Conservation (phyloP, 2,329 filamentous ascomycete species). For the Paracorniculantispora psalliotae region DNA sequence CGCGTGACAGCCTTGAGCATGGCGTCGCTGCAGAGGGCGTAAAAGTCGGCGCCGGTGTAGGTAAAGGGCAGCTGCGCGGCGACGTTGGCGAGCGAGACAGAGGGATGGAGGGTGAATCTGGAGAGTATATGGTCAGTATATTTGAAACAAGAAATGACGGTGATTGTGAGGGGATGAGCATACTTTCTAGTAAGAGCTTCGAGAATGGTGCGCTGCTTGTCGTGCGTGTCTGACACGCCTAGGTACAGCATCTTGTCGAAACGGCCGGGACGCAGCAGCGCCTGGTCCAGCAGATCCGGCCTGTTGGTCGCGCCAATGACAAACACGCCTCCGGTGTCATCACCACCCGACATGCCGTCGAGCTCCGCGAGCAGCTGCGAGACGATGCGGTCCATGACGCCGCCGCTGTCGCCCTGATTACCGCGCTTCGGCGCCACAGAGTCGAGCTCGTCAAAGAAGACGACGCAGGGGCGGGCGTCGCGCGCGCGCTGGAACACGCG, state of each 20-base stretch:
- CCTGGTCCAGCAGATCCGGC: slow-evolving; percentile 87
- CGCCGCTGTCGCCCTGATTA: slow-evolving; percentile 94
- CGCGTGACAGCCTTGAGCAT: slow-evolving; percentile 98
- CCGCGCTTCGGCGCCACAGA: slow-evolving; percentile 93
- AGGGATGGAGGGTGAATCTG: slow-evolving; percentile 79
- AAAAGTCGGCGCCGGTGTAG: slow-evolving; percentile 95
- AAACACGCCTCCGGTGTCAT: slow-evolving; percentile 82
- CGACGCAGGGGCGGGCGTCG: slow-evolving; percentile 80
- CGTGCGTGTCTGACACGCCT: slow-evolving; percentile 91
- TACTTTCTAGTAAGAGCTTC: slow-evolving; percentile 93
- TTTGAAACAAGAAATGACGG: background rate
- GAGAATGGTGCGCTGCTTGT: slow-evolving; percentile 91
- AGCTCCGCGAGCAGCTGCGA: slow-evolving; percentile 91
- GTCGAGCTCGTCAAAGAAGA: slow-evolving; percentile 92
- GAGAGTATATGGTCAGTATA: slow-evolving; percentile 12
- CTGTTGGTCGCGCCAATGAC: slow-evolving; percentile 96
- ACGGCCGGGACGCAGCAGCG: slow-evolving; percentile 78
- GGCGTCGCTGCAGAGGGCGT: slow-evolving; percentile 92
- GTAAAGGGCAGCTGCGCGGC: slow-evolving; percentile 82
- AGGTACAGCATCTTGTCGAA: slow-evolving; percentile 99
- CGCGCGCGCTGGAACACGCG: slow-evolving; percentile 83
- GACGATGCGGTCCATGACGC: slow-evolving; percentile 97
- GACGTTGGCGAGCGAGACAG: slow-evolving; percentile 69
- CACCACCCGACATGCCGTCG: slow-evolving; percentile 94
- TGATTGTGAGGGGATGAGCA: slow-evolving; percentile 21